Evolutionary conservation across 1,139 yeast genomes (phyloP).

Genomic region (Pichia sp.): DNA sequence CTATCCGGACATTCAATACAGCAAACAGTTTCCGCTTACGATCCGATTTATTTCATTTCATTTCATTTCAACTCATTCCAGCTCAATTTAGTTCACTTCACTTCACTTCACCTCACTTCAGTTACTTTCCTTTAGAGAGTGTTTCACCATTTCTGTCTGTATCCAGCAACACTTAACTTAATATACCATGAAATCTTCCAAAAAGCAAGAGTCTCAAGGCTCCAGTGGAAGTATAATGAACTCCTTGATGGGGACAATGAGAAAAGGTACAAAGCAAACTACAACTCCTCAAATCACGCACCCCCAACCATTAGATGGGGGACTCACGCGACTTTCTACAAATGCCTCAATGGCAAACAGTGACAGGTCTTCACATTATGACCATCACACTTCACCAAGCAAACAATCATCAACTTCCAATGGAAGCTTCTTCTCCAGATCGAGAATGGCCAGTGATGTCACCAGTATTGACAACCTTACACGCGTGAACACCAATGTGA

Average conservation of each 20-base stretch:
- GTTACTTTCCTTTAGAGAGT: no score
- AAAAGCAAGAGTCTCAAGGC: constrained; percentile 3
- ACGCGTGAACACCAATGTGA: constrained; percentile 21
- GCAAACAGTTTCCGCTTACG: no score
- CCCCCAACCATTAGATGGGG: neutral
- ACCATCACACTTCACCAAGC: no score
- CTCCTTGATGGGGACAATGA: constrained; percentile 12
- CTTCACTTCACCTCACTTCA: neutral
- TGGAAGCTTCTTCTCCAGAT: constrained; percentile 6
- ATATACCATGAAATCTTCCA: no score
- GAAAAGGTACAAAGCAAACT: constrained; percentile 10
- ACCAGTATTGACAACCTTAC: constrained; percentile 13
- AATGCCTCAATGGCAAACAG: neutral
- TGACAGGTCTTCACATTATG: no score
- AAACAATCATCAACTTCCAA: constrained; percentile 2
- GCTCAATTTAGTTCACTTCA: neutral
- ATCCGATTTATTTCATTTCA: no score
- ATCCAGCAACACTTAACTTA: no score
- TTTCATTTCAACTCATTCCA: neutral
- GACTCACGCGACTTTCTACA: neutral
- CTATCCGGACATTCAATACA: no score
- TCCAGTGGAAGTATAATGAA: constrained; percentile 10
- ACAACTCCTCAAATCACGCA: neutral
- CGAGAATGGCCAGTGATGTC: constrained; percentile 8
- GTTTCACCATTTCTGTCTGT: no score